These are phyloP conservation scores for Syzygium oleosum DNA, from an alignment of 345 rosid genomes.

Conservation along the genomic window DNA sequence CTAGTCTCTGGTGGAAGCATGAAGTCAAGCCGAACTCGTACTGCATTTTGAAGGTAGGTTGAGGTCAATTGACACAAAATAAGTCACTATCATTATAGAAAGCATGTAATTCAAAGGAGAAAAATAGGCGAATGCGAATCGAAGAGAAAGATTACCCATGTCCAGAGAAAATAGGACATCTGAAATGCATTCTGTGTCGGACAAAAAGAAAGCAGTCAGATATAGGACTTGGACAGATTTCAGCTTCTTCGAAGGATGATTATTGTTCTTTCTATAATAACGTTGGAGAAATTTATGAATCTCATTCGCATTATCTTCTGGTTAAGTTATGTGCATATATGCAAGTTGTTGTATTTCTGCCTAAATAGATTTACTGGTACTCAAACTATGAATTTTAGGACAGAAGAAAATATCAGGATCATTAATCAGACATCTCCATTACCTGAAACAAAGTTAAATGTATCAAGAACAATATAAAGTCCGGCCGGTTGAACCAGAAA, in stretches of 20 bases:
- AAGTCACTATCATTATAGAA: background rate
- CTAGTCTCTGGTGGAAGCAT: conserved; percentile 20
- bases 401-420: background rate
- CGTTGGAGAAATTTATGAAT: background rate
- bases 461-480: conserved; percentile 26
- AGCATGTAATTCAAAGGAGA: background rate
- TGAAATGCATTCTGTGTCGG: conserved; percentile 38
- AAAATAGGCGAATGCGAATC: background rate
- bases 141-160: conserved; percentile 23
- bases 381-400: background rate
- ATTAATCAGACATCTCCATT: background rate
- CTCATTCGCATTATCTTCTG: background rate
- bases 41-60: conserved; percentile 9
- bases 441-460: conserved; percentile 41
- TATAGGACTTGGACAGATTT: background rate
- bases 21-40: conserved; percentile 25
- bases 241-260: background rate
- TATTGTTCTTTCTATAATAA: background rate
- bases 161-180: conserved; percentile 42
- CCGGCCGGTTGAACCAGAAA: conserved; percentile 37
- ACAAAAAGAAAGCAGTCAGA: background rate
- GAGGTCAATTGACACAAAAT: background rate
- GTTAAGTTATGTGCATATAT: background rate
- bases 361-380: background rate
- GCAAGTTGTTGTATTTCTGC: background rate